Percentiles rank a stretch among this genome's conserved stretches.
These are phyloP conservation scores for Ichthyophonus hoferi DNA, from an alignment of 208 protist genomes.

Conservation along the genomic window DNA sequence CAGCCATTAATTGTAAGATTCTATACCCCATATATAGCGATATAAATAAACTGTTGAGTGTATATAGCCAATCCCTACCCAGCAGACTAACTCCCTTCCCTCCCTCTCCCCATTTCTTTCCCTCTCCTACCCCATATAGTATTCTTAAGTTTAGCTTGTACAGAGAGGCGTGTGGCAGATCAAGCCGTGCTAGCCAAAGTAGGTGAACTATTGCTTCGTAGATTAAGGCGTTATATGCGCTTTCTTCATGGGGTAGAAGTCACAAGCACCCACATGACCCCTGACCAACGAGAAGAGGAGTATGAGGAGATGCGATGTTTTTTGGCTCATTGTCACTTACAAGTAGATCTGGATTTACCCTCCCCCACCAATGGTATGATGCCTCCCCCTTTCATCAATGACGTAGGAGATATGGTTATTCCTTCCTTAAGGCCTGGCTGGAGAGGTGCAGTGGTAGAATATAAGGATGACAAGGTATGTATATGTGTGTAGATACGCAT, in stretches of 20 bases:
- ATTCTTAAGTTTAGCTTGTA: not conserved
- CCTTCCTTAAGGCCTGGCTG: not conserved
- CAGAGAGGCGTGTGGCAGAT: not conserved
- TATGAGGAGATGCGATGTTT: not conserved
- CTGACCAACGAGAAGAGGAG: not conserved
- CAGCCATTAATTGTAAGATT: too few relatives aligned
- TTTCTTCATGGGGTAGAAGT: not conserved
- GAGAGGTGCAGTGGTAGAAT: not conserved
- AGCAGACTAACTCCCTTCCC: too few relatives aligned
- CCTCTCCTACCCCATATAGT: not conserved
- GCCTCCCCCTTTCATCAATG: not conserved
- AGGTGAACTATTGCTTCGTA: not conserved
- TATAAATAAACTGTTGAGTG: too few relatives aligned
- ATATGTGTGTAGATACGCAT: too few relatives aligned
- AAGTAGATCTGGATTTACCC: not conserved
- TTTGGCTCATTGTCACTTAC: not conserved
- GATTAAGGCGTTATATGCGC: not conserved
- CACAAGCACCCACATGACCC: not conserved
- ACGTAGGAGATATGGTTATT: not conserved
- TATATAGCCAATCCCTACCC: too few relatives aligned
- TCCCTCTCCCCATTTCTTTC: not conserved
- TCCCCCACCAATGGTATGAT: not conserved
- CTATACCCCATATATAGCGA: too few relatives aligned
- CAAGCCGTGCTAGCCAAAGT: not conserved
- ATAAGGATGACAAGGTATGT: not conserved